Conservation (phyloP, 345 rosid genomes). For the Punica granatum region DNA sequence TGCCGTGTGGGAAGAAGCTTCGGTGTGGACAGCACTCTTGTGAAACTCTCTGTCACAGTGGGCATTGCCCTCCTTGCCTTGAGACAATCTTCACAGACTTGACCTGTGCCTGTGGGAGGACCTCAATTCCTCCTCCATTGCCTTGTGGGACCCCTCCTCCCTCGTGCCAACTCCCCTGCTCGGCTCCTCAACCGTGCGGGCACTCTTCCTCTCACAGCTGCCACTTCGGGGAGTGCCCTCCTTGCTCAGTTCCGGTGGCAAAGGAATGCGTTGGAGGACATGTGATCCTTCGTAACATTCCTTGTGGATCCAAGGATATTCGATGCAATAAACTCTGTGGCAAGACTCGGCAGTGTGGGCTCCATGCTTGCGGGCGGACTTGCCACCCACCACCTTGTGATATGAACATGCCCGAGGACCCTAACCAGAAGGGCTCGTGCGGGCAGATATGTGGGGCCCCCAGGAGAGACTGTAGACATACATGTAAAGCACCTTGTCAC, state of each 20-base stretch:
- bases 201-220: constrained; percentile 87
- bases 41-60: constrained; percentile 84
- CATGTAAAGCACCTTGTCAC: constrained; percentile 76
- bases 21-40: constrained; percentile 93
- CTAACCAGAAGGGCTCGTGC: constrained; percentile 53
- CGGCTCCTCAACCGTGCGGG: constrained; percentile 76
- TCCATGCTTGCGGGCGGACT: constrained; percentile 85
- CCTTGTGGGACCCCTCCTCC: constrained; percentile 93
- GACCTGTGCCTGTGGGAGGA: constrained; percentile 88
- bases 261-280: constrained; percentile 94
- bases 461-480: constrained; percentile 84
- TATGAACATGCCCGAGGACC: constrained; percentile 24
- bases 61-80: constrained; percentile 93
- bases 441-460: constrained; percentile 96
- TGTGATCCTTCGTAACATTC: constrained; percentile 88
- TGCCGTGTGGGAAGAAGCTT: constrained; percentile 84
- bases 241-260: constrained; percentile 85
- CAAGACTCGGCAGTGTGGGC: constrained; percentile 88
- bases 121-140: constrained; percentile 89
- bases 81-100: constrained; percentile 82
- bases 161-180: constrained; percentile 79
- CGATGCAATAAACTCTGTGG: constrained; percentile 90
- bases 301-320: constrained; percentile 89
- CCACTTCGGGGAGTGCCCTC: constrained; percentile 96
- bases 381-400: constrained; percentile 86